Conservation (phyloP, 805 yeast species). For the Starmerella geochares region DNA sequence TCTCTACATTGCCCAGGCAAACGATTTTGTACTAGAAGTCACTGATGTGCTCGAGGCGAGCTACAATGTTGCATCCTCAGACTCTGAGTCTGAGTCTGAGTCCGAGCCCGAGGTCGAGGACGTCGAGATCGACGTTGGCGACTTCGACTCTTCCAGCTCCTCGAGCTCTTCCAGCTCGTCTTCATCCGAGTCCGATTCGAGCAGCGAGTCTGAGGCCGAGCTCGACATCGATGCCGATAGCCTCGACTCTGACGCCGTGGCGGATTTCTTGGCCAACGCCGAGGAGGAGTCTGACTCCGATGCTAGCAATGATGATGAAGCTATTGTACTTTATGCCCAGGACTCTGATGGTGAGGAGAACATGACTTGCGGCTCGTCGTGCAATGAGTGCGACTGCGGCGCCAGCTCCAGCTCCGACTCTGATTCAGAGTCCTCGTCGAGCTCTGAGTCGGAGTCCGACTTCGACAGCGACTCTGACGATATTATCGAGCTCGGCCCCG, state of each 20-base stretch:
- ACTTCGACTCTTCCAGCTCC: too few relatives aligned
- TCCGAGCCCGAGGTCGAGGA: constrained; percentile 15
- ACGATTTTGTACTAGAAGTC: constrained; percentile 23
- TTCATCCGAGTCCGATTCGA: constrained; percentile 7
- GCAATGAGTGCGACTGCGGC: constrained; percentile 12
- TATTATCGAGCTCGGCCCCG: constrained; percentile 21
- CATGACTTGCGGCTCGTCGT: constrained; percentile 9
- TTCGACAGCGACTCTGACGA: constrained; percentile 14
- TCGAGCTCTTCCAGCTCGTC: constrained; percentile 8
- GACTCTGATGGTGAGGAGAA: constrained; percentile 20
- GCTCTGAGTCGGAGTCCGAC: constrained; percentile 13
- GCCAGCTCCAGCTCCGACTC: constrained; percentile 12
- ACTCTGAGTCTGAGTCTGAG: constrained; percentile 15
- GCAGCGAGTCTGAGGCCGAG: constrained; percentile 8
- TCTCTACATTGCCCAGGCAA: constrained; percentile 25
- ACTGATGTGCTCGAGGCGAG: constrained; percentile 25
- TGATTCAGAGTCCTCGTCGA: constrained; percentile 23
- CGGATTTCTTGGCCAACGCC: constrained; percentile 21
- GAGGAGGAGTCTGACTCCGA: constrained; percentile 19
- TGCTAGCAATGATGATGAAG: constrained; percentile 2
- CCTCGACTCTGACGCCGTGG: constrained; percentile 24
- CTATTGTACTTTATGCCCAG: constrained; percentile 14
- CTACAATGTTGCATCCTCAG: constrained; percentile 18
- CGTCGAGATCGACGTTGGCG: constrained; percentile 9
- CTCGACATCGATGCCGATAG: constrained; percentile 22